phyloP scores from a whole-genome alignment of 2,329 filamentous ascomycete species.

The Chalaropsis ovoidea region DNA sequence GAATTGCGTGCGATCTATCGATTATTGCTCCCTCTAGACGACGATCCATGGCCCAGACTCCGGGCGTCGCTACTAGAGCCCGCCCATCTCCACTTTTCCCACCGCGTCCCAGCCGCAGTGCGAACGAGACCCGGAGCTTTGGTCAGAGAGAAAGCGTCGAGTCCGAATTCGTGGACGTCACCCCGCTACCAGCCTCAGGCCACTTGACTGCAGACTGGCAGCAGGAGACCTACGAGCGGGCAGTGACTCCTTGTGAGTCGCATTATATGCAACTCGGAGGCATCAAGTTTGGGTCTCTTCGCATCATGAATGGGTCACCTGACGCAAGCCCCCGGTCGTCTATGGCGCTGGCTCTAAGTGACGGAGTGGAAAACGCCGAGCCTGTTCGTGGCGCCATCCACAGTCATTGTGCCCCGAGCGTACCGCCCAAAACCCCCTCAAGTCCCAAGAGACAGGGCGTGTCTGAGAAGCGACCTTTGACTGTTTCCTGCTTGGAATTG shows the following conservation, averaged over 20 bases:
- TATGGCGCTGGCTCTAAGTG: constrained; percentile 27
- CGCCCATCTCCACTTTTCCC: constrained; percentile 23
- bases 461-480: constrained; percentile 11
- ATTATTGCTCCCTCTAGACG: constrained; percentile 41
- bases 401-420: too few relatives aligned
- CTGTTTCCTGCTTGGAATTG: constrained; percentile 6
- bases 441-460: background rate
- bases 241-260: constrained; percentile 39
- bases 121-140: constrained; percentile 9
- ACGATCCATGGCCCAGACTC: constrained; percentile 41
- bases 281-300: constrained; percentile 52
- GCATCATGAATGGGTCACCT: constrained; percentile 52
- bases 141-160: background rate
- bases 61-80: constrained; percentile 41
- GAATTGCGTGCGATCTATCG: constrained; percentile 41
- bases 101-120: constrained; percentile 9
- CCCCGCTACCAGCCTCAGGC: constrained; percentile 4
- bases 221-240: constrained; percentile 28
- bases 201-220: constrained; percentile 27
- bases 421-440: too few relatives aligned
- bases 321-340: constrained; percentile 35
- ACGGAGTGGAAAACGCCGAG: background rate
- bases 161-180: background rate
- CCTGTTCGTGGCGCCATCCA: background rate
- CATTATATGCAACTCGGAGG: constrained; percentile 52